Percentiles rank a stretch among this genome's conserved stretches.
phyloP scores from a whole-genome alignment of 108 stramenopile genomes.

The Skeletonema potamos region DNA sequence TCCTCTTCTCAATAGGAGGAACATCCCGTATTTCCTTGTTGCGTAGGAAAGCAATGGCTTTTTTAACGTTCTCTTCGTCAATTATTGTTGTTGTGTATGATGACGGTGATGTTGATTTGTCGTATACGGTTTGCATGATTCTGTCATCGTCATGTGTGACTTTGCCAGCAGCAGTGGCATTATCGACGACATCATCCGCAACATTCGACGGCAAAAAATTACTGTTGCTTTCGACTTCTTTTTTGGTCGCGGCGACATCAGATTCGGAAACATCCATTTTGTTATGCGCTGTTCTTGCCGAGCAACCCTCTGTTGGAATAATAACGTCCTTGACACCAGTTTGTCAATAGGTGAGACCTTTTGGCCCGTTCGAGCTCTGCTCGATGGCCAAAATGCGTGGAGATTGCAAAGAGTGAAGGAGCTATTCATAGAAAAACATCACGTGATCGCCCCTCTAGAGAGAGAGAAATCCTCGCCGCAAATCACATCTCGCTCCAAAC shows the following conservation, averaged over 20 bases:
- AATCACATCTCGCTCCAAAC: too few species aligned
- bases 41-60: constrained; percentile 25
- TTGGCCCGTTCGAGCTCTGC: too few species aligned
- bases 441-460: too few species aligned
- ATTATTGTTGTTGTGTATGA: not conserved
- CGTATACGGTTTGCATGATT: not conserved
- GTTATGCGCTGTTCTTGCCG: too few species aligned
- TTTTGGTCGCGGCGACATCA: not conserved
- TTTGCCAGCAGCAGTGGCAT: not conserved
- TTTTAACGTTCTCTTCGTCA: constrained; percentile 27
- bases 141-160: not conserved
- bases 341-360: too few species aligned
- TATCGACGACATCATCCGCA: not conserved
- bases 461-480: too few species aligned
- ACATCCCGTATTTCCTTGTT: constrained; percentile 26
- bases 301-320: too few species aligned
- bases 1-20: constrained; percentile 6
- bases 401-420: too few species aligned
- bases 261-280: not conserved
- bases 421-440: too few species aligned
- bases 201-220: not conserved
- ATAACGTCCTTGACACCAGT: too few species aligned
- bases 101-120: not conserved
- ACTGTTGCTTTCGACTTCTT: not conserved
- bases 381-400: too few species aligned